Conservation (phyloP, 106 monocot species). For the Dioscorea alata region DNA sequence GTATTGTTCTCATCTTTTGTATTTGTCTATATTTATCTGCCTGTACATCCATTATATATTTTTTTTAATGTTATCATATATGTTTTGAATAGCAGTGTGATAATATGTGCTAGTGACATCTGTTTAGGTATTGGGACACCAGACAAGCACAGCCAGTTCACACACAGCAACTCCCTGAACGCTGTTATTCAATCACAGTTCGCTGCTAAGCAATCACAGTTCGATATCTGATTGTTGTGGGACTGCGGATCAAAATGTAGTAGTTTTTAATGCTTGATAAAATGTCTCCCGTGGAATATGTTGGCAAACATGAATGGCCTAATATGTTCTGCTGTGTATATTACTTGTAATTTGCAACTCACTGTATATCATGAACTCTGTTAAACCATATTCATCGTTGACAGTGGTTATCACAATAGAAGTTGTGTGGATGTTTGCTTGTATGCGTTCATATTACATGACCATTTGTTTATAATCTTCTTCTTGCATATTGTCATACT, state of each 20-base stretch:
- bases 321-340: too few species aligned
- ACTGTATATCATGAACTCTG: too few species aligned
- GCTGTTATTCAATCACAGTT: conserved; percentile 80
- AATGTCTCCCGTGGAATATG: too few species aligned
- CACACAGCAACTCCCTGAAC: conserved; percentile 89
- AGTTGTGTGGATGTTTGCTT: too few species aligned
- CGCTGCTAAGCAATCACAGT: too few species aligned
- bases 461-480: too few species aligned
- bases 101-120: not conserved
- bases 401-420: too few species aligned
- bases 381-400: too few species aligned
- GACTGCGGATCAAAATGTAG: conserved; percentile 77
- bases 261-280: conserved; percentile 68
- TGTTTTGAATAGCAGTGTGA: not conserved
- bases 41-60: not conserved
- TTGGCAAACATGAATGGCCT: too few species aligned
- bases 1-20: not conserved
- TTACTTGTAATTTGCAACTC: too few species aligned
- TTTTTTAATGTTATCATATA: not conserved
- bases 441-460: too few species aligned
- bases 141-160: conserved; percentile 92
- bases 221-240: conserved; percentile 81
- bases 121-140: conserved; percentile 84
- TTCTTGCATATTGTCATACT: too few species aligned
- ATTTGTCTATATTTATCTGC: not conserved